Evolutionary conservation across 805 yeast genomes (phyloP).

Genomic region (Sugiyamaella qingdaonensis): DNA sequence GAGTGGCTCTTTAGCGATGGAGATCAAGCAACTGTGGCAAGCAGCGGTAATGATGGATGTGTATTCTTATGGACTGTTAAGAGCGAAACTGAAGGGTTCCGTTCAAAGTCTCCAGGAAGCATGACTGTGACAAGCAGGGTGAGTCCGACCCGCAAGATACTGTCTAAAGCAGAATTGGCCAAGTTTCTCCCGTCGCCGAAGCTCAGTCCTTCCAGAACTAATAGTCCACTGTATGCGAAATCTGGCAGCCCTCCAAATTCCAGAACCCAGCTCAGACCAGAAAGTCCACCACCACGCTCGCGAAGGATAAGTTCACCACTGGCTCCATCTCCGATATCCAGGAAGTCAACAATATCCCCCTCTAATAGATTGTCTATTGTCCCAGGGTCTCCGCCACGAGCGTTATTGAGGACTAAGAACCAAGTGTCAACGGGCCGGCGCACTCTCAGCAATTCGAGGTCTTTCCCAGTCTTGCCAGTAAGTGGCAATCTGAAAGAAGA

Average conservation of each 20-base stretch:
- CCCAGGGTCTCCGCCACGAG: neutral
- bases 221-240: too few species aligned
- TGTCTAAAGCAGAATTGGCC: constrained; percentile 22
- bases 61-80: constrained; percentile 23
- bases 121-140: neutral
- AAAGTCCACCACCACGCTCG: neutral
- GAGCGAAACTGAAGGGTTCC: constrained; percentile 2
- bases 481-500: neutral
- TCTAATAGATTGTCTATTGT: neutral
- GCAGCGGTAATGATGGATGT: constrained; percentile 28
- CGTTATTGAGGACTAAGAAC: neutral
- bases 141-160: constrained; percentile 21
- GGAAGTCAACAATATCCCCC: neutral
- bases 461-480: constrained; percentile 6
- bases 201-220: neutral
- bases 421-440: constrained; percentile 1
- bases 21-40: constrained; percentile 15
- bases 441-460: constrained; percentile 2
- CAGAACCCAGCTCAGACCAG: neutral
- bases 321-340: neutral
- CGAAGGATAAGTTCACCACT: neutral
- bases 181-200: constrained; percentile 13
- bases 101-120: constrained; percentile 3
- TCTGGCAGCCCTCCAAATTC: neutral
- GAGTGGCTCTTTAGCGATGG: constrained; percentile 16